These are phyloP conservation scores for Cladophialophora psammophila DNA, from an alignment of 2,329 filamentous ascomycete genomes.

Conservation along the genomic window DNA sequence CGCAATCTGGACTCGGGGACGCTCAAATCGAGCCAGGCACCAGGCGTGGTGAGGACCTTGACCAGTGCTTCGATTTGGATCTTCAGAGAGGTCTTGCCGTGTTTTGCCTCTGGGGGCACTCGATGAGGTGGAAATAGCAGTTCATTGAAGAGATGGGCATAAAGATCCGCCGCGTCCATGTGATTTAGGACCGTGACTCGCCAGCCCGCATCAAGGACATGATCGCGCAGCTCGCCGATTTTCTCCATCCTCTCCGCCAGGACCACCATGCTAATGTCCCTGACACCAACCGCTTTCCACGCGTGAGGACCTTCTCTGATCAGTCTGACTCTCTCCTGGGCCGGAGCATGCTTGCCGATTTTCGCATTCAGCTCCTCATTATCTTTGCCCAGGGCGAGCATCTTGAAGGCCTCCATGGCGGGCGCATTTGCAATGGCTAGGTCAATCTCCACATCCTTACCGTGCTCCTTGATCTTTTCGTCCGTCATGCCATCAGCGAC, in stretches of 20 bases:
- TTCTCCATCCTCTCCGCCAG: constrained; percentile 48
- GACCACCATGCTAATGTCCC: constrained; percentile 46
- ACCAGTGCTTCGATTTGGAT: constrained; percentile 56
- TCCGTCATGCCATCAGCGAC: constrained; percentile 48
- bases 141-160: constrained; percentile 47
- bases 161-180: constrained; percentile 43
- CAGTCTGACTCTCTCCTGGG: constrained; percentile 48
- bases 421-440: constrained; percentile 40
- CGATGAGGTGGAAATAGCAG: constrained; percentile 50
- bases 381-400: constrained; percentile 42
- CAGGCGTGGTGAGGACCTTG: constrained; percentile 51
- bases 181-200: constrained; percentile 49
- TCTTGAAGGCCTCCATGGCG: constrained; percentile 45
- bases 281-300: constrained; percentile 53
- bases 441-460: constrained; percentile 35
- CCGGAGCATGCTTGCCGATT: constrained; percentile 47
- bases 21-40: constrained; percentile 58
- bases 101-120: constrained; percentile 27
- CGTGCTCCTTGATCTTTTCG: constrained; percentile 38
- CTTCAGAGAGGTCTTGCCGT: constrained; percentile 47
- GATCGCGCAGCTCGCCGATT: constrained; percentile 47
- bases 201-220: constrained; percentile 44
- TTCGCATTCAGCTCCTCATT: constrained; percentile 48
- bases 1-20: constrained; percentile 55
- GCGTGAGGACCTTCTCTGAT: constrained; percentile 48